Evolutionary conservation across 2,329 filamentous ascomycete species (phyloP).

Genomic region (Phialocephala subalpina): DNA sequence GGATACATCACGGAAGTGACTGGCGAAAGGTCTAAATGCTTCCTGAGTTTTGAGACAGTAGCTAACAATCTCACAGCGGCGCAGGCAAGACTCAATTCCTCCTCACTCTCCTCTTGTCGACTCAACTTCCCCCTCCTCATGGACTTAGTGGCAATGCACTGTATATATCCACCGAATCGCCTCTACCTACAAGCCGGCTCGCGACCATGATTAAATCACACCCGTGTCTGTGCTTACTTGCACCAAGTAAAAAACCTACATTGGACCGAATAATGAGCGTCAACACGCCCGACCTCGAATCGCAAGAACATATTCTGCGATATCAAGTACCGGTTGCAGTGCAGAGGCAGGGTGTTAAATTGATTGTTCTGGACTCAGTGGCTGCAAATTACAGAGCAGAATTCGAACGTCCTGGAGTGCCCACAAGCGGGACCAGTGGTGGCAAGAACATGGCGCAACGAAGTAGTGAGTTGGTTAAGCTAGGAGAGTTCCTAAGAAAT

Average conservation of each 20-base stretch:
- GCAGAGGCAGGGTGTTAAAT: slow-evolving; percentile 75
- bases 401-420: slow-evolving; percentile 67
- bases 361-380: slow-evolving; percentile 89
- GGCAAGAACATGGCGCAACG: slow-evolving; percentile 75
- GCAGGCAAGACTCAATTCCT: slow-evolving; percentile 96
- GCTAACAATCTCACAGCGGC: slow-evolving; percentile 59
- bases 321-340: slow-evolving; percentile 93
- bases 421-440: slow-evolving; percentile 46
- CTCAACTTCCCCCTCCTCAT: slow-evolving; percentile 78
- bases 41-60: slow-evolving; percentile 18
- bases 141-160: slow-evolving; percentile 79
- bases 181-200: slow-evolving; percentile 83
- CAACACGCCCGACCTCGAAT: slow-evolving; percentile 87
- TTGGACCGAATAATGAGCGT: slow-evolving; percentile 82
- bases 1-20: slow-evolving; percentile 89
- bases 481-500: slow-evolving; percentile 78
- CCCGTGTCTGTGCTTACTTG: slow-evolving; percentile 60
- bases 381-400: slow-evolving; percentile 96
- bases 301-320: slow-evolving; percentile 92
- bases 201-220: slow-evolving; percentile 78
- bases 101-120: slow-evolving; percentile 81
- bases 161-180: slow-evolving; percentile 93
- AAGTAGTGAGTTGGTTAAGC: slow-evolving; percentile 76
- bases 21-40: slow-evolving; percentile 75
- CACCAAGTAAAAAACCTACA: slow-evolving; percentile 57